These are phyloP conservation scores for Populus deltoides DNA, from an alignment of 345 rosid species.

Conservation along the genomic window DNA sequence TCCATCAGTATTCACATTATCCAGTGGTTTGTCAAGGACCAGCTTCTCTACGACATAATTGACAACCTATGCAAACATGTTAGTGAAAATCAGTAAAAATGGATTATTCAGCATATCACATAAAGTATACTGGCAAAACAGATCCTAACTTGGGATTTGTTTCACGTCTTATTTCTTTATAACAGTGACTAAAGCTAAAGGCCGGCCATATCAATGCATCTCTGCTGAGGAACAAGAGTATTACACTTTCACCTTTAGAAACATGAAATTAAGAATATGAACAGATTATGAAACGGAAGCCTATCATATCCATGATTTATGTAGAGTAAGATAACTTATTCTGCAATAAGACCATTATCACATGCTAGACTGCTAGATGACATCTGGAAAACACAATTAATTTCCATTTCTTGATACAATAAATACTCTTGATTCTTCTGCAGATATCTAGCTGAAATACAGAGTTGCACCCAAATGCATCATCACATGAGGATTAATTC, in stretches of 20 bases:
- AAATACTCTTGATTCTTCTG: not conserved
- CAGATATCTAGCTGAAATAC: not conserved
- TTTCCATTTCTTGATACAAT: not conserved
- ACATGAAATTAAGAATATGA: not conserved
- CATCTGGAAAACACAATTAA: not conserved
- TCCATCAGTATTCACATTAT: constrained; percentile 53
- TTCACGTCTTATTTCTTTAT: not conserved
- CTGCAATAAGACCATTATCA: not conserved
- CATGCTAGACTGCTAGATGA: not conserved
- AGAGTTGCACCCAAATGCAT: not conserved
- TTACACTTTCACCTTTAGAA: not conserved
- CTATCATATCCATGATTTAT: not conserved
- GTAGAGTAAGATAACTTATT: not conserved
- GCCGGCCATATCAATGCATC: not conserved
- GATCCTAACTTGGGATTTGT: not conserved
- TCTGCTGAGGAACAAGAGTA: not conserved
- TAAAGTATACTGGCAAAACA: not conserved
- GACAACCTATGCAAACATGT: constrained; percentile 63
- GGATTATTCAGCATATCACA: not conserved
- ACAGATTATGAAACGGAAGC: not conserved
- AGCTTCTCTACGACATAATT: constrained; percentile 91
- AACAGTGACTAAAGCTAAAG: not conserved
- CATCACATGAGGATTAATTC: not conserved
- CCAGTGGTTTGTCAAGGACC: constrained; percentile 79
- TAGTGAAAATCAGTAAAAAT: constrained; percentile 4